These are phyloP conservation scores for Kodamaea neixiangensis DNA, from an alignment of 805 yeast species.

Conservation along the genomic window DNA sequence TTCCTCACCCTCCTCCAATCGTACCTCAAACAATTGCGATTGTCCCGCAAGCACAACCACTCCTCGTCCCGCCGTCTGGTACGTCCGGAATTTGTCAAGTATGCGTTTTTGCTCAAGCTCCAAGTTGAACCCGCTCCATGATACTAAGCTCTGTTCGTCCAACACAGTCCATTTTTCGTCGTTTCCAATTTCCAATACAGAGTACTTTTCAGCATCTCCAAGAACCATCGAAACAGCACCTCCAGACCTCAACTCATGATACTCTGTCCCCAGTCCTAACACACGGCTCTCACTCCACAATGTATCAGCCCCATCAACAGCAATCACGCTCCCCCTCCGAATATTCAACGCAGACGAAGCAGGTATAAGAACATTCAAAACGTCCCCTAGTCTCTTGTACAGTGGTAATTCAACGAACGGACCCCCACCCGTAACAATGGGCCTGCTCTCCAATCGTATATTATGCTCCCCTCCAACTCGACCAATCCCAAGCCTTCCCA, in stretches of 20 bases:
- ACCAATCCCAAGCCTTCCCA: not conserved
- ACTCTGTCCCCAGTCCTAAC: conserved; percentile 17
- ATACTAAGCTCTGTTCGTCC: conserved; percentile 38
- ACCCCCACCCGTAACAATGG: conserved; percentile 46
- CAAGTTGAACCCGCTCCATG: conserved; percentile 49
- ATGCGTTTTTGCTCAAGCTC: conserved; percentile 19
- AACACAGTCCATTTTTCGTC: conserved; percentile 44
- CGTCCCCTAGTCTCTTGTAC: conserved; percentile 44
- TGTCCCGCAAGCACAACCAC: conserved; percentile 39
- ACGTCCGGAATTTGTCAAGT: conserved; percentile 24
- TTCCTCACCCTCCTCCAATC: conserved; percentile 36
- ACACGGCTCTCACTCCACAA: conserved; percentile 20
- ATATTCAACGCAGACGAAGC: conserved; percentile 39
- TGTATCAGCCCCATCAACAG: conserved; percentile 43
- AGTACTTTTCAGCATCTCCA: conserved; percentile 35
- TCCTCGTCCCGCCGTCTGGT: conserved; percentile 40
- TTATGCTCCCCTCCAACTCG: not conserved
- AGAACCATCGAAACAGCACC: conserved; percentile 36
- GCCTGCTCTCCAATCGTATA: conserved; percentile 15
- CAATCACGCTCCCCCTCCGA: conserved; percentile 41
- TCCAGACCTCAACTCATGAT: conserved; percentile 34
- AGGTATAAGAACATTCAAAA: conserved; percentile 48
- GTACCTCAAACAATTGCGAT: conserved; percentile 40
- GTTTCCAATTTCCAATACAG: conserved; percentile 31
- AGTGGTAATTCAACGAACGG: conserved; percentile 47